phyloP scores from a whole-genome alignment of 2,329 filamentous ascomycete genomes.

The Purpureocillium lavendulum region DNA sequence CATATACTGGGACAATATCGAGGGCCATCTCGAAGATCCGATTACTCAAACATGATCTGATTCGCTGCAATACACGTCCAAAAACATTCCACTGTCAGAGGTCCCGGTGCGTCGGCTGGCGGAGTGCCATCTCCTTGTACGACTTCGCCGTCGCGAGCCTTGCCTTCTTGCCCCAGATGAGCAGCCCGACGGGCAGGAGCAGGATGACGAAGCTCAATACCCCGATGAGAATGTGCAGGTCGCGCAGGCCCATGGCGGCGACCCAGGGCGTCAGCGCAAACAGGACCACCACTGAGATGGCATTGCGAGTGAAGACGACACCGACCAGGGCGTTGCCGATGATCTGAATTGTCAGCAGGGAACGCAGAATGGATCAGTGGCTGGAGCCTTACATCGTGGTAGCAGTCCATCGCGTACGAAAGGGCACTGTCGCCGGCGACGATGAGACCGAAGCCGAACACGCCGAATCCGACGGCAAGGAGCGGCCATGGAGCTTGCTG shows the following conservation, averaged over 20 bases:
- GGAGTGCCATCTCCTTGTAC: slow-evolving; percentile 3
- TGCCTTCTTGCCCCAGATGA: slow-evolving; percentile 9
- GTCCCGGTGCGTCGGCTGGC: slow-evolving; percentile 7
- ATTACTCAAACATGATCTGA: too few relatives aligned
- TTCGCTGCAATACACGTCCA: too few relatives aligned
- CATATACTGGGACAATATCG: too few relatives aligned
- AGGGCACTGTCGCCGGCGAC: slow-evolving; percentile 23
- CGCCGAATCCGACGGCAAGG: slow-evolving; percentile 22
- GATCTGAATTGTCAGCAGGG: slow-evolving; percentile 8
- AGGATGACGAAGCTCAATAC: slow-evolving; percentile 4
- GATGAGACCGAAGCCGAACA: slow-evolving; percentile 28
- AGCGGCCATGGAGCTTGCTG: slow-evolving; percentile 30
- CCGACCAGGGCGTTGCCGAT: slow-evolving; percentile 15
- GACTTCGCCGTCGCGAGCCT: slow-evolving; percentile 4
- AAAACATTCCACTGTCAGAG: too few relatives aligned
- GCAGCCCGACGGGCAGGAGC: slow-evolving; percentile 4
- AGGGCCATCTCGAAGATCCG: too few relatives aligned
- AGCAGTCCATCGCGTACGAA: slow-evolving; percentile 25
- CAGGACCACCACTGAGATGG: slow-evolving; percentile 11
- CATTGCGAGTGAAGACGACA: slow-evolving; percentile 14
- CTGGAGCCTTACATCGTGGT: slow-evolving; percentile 20
- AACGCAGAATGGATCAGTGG: background rate
- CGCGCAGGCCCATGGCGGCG: slow-evolving; percentile 12
- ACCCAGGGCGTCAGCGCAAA: slow-evolving; percentile 15
- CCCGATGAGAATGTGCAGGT: slow-evolving; percentile 7